Evolutionary conservation across 2,329 filamentous ascomycete species (phyloP).

Genomic region (Penicillium frequentans): DNA sequence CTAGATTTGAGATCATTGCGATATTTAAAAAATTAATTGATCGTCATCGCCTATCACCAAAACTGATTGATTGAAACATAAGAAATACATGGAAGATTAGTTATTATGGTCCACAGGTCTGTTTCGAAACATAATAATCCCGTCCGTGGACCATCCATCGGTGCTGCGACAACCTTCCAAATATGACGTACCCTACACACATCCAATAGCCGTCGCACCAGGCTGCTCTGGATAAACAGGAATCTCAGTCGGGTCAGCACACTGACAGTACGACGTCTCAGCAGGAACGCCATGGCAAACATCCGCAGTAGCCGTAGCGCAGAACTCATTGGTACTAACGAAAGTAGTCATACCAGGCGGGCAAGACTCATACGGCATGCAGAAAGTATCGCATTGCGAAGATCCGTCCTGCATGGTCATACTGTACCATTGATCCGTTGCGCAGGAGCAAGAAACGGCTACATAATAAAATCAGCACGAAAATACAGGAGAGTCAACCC

Average conservation of each 20-base stretch:
- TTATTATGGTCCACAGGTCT: too few relatives aligned
- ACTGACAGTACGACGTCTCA: slow-evolving; percentile 17
- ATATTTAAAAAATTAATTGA: too few relatives aligned
- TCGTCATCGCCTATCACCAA: too few relatives aligned
- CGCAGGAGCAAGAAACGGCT: slow-evolving; percentile 27
- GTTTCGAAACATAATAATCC: neutral
- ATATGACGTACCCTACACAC: slow-evolving; percentile 2
- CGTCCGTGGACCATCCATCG: neutral
- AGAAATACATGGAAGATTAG: too few relatives aligned
- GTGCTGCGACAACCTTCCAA: neutral
- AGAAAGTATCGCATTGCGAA: slow-evolving; percentile 19
- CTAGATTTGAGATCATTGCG: too few relatives aligned
- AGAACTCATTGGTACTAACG: slow-evolving; percentile 17
- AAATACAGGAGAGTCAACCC: neutral
- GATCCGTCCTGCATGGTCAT: slow-evolving; percentile 8
- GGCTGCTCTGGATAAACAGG: slow-evolving; percentile 20
- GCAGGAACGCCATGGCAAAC: slow-evolving; percentile 11
- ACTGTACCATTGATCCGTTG: slow-evolving; percentile 25
- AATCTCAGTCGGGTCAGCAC: slow-evolving; percentile 13
- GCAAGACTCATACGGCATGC: slow-evolving; percentile 25
- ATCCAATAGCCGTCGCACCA: slow-evolving; percentile 21
- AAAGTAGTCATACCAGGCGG: slow-evolving; percentile 27
- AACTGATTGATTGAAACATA: too few relatives aligned
- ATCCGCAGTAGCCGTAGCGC: slow-evolving; percentile 15
- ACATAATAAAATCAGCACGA: neutral